Evolutionary conservation across 768 basidiomycete genomes (phyloP).

Genomic region (Mycena vitilis): DNA sequence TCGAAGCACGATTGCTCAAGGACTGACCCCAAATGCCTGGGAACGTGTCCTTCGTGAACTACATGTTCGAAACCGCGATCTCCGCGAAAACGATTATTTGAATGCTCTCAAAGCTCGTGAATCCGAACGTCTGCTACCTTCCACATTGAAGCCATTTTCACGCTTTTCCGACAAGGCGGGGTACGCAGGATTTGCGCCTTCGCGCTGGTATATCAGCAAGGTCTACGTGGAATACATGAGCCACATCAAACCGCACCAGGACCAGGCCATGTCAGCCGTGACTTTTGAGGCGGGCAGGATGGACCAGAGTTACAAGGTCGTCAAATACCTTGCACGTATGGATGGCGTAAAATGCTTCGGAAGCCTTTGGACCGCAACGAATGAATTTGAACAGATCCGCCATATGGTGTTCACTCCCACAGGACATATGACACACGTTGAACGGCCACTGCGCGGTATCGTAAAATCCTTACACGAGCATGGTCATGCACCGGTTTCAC

Average conservation of each 20-base stretch:
- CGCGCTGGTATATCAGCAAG: not conserved
- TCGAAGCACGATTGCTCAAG: slow-evolving; percentile 28
- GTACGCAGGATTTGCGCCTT: slow-evolving; percentile 26
- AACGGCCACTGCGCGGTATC: slow-evolving; percentile 25
- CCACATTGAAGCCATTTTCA: slow-evolving; percentile 25
- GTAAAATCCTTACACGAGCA: slow-evolving; percentile 17
- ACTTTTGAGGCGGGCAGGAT: not conserved
- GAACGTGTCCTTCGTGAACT: slow-evolving; percentile 33
- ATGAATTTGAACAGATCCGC: slow-evolving; percentile 36
- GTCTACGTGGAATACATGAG: slow-evolving; percentile 36
- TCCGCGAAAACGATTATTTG: slow-evolving; percentile 32
- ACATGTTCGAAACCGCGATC: slow-evolving; percentile 32
- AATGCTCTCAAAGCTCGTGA: slow-evolving; percentile 9
- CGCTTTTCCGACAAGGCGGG: slow-evolving; percentile 22
- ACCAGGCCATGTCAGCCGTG: slow-evolving; percentile 34
- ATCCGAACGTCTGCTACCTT: not conserved
- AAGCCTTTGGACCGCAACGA: slow-evolving; percentile 32
- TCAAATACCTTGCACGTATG: not conserved
- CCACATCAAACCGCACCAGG: slow-evolving; percentile 30
- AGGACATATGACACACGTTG: slow-evolving; percentile 31
- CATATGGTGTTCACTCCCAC: slow-evolving; percentile 24
- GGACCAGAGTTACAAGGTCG: not conserved
- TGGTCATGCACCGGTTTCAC: slow-evolving; percentile 22
- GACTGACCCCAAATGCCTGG: slow-evolving; percentile 31
- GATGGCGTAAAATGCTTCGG: not conserved